Evolutionary conservation across 352 stramenopile genomes (phyloP), one percentile per base, ranked within the genome.

Genomic region (Globisporangium irregulare): DNA sequence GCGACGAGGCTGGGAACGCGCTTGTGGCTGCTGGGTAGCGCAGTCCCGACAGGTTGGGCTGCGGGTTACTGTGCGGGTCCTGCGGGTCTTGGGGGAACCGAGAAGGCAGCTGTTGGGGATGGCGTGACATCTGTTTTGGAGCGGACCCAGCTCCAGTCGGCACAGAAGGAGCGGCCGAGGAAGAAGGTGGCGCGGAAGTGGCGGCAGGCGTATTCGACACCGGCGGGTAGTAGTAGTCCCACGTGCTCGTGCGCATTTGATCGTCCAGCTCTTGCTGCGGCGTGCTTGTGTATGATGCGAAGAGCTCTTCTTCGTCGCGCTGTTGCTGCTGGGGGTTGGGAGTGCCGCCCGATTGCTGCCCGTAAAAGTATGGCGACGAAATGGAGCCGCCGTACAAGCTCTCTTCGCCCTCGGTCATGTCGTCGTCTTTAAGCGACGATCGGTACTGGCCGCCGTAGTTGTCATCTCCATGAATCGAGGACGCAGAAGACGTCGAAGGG

Each of bases 301-400:
- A 89, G 66, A 92, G 74, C 38, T 75, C 70, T 59, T 92, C 78
- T n/a, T 76, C 72, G 48, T 87, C 83, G 32, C 82, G 75, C 34
- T 53, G 36, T 14, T 54, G 66, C 38, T 66, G 65, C 18, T 63
- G 56, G 18, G 36, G 59, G 12, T 22, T 70, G 18, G 58, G 66
- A 3, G 66, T 70, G 24, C 59, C 41, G 24, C 66, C 36, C 32
- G 59, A 56, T 38, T 62, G 66, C n/a, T 58, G 65, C 34, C 66
- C 66, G 50, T 70, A 70, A 20, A 70, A 70, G 36, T 70, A 70
- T 22, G 66, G 66, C 1, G 66, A 70, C 58, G 66, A 70, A 22
- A 70, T 70, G 9, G 66, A 70, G 25, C 66, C 50, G 27, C 66
- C 54, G 59, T 70, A 70, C 7, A 70, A 41, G 41, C 66, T 70